Percentiles rank a stretch among this genome's conserved stretches.
Evolutionary conservation across 1,284 basidiomycete species (phyloP).

Genomic region (Coniferiporia sulphurascens): DNA sequence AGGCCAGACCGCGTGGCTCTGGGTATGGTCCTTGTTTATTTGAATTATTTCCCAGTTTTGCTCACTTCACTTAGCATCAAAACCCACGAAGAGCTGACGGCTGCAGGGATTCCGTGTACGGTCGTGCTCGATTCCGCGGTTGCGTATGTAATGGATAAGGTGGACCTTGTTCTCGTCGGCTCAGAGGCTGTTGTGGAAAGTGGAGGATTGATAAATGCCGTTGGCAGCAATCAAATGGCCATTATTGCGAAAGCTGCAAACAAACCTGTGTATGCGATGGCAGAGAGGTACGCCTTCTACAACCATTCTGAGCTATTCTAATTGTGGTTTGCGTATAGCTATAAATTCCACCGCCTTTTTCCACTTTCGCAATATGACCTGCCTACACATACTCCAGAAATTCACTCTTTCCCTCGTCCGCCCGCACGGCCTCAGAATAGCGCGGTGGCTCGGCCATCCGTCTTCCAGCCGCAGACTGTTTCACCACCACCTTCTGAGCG

Average conservation of each 20-base stretch:
- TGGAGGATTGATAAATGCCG: conserved; percentile 84
- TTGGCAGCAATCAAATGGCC: conserved; percentile 95
- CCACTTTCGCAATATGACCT: conserved; percentile 96
- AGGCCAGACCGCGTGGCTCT: conserved; percentile 82
- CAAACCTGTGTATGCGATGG: conserved; percentile 95
- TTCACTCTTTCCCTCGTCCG: conserved; percentile 58
- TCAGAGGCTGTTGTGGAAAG: conserved; percentile 97
- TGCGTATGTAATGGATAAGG: conserved; percentile 92
- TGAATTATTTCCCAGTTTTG: conserved; percentile 4
- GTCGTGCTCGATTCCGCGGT: conserved; percentile 96
- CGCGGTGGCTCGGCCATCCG: conserved; percentile 20
- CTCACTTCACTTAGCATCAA: conserved; percentile 54
- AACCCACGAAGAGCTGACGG: conserved; percentile 80
- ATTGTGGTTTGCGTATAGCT: conserved; percentile 46
- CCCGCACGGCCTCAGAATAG: conserved; percentile 27
- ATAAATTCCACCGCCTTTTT: conserved; percentile 97
- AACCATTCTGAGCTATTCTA: background rate
- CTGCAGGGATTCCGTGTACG: conserved; percentile 89
- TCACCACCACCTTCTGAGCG: conserved; percentile 21
- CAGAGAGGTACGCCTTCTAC: conserved; percentile 66
- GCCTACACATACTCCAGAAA: conserved; percentile 72
- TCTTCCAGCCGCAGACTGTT: conserved; percentile 8
- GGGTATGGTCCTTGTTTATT: conserved; percentile 46
- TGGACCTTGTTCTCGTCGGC: conserved; percentile 90
- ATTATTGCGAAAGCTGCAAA: conserved; percentile 92